A percentile compares a stretch with the other conserved stretches of the same genome.
phyloP scores from a whole-genome alignment of 495 filamentous ascomycete genomes.

The Podospora pseudopauciseta region DNA sequence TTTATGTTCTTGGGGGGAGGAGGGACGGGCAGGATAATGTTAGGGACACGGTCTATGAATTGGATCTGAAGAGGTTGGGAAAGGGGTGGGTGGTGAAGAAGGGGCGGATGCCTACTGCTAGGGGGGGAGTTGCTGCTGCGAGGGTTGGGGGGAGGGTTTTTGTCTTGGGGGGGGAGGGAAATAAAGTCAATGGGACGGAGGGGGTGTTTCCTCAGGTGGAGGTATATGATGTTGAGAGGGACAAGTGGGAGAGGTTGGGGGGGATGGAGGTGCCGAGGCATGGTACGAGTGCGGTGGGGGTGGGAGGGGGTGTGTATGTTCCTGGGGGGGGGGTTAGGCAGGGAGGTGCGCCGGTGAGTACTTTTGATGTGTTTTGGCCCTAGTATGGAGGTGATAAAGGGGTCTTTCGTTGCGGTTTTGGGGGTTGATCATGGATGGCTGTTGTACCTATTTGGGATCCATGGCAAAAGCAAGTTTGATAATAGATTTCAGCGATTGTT shows the following conservation, averaged over 20 bases:
- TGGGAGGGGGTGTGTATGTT: slow-evolving; percentile 32
- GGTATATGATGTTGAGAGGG: slow-evolving; percentile 33
- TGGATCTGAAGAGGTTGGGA: slow-evolving; percentile 28
- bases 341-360: slow-evolving; percentile 25
- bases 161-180: slow-evolving; percentile 45
- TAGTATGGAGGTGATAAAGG: background rate
- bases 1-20: slow-evolving; percentile 41
- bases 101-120: slow-evolving; percentile 32
- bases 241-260: slow-evolving; percentile 30
- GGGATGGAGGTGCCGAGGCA: slow-evolving; percentile 37
- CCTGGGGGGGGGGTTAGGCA: slow-evolving; percentile 27
- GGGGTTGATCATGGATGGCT: too few species aligned
- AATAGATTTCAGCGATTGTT: too few species aligned
- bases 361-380: slow-evolving; percentile 26
- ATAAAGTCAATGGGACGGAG: slow-evolving; percentile 21
- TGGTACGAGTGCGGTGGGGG: slow-evolving; percentile 33
- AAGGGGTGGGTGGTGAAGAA: slow-evolving; percentile 28
- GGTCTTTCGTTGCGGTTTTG: too few species aligned
- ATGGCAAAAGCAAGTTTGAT: background rate
- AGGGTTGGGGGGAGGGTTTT: slow-evolving; percentile 33
- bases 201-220: slow-evolving; percentile 35
- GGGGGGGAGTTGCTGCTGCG: slow-evolving; percentile 35
- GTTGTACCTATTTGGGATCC: too few species aligned
- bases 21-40: slow-evolving; percentile 27
- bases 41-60: slow-evolving; percentile 35